phyloP scores from a whole-genome alignment of 164 flowering plant species.

The Umbellularia californica region DNA sequence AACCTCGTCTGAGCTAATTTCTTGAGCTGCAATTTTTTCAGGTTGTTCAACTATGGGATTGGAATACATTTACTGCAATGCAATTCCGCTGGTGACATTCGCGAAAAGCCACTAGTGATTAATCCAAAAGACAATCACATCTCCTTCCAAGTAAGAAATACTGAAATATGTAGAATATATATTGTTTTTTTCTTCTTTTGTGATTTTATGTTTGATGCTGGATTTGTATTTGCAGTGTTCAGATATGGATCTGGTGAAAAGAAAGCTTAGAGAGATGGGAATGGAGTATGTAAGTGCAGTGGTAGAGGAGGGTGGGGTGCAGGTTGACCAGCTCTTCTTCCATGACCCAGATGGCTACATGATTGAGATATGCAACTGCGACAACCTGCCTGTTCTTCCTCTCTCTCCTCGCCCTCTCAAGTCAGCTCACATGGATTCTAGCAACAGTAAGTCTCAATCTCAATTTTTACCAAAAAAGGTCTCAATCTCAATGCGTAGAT shows the following conservation, averaged over 20 bases:
- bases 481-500: no score
- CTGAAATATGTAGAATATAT: no score
- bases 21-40: conserved; percentile 3
- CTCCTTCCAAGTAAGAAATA: conserved; percentile 53
- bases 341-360: conserved; percentile 89
- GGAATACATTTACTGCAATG: conserved; percentile 69
- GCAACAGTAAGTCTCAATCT: no score
- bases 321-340: conserved; percentile 73
- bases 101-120: conserved; percentile 34
- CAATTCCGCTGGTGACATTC: conserved; percentile 21
- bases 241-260: conserved; percentile 42
- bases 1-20: no score
- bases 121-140: conserved; percentile 79
- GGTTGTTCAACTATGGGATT: conserved; percentile 68
- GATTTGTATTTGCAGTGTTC: conserved; percentile 33
- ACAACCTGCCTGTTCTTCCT: conserved; percentile 63
- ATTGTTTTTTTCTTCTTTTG: no score
- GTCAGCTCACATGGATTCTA: neutral
- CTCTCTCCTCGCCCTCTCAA: conserved; percentile 41
- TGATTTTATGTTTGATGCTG: no score
- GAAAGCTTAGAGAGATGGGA: conserved; percentile 51
- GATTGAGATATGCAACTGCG: conserved; percentile 84
- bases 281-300: conserved; percentile 49
- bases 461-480: no score
- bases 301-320: conserved; percentile 59